Conservation (phyloP, 306 rosid genomes). For the Heteromeles arbutifolia region DNA sequence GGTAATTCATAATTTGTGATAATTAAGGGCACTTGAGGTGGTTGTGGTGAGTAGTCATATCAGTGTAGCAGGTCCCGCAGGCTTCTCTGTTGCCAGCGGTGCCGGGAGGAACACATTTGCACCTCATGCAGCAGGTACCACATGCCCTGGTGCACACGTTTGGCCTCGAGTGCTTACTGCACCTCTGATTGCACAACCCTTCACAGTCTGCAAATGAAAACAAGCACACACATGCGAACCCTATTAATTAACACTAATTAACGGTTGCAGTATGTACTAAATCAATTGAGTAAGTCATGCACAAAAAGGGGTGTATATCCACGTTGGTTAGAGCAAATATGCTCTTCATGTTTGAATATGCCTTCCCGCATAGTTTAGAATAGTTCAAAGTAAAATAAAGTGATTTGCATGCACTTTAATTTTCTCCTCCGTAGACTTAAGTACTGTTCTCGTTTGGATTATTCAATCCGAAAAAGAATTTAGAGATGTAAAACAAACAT, state of each 20-base stretch:
- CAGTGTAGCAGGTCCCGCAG: slow-evolving; percentile 37
- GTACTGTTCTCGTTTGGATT: too few relatives aligned
- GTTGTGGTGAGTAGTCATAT: slow-evolving; percentile 41
- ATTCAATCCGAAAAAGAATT: too few relatives aligned
- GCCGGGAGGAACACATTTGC: slow-evolving; percentile 46
- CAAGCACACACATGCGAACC: neutral
- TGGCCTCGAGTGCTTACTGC: slow-evolving; percentile 35
- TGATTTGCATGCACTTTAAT: too few relatives aligned
- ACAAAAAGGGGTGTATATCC: neutral
- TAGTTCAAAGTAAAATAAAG: too few relatives aligned
- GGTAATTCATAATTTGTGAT: slow-evolving; percentile 4
- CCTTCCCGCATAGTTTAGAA: neutral
- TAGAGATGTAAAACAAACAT: too few relatives aligned
- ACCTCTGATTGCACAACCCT: slow-evolving; percentile 18
- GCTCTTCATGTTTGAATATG: too few relatives aligned
- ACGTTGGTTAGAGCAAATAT: neutral
- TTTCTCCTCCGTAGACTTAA: too few relatives aligned
- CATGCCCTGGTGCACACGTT: slow-evolving; percentile 34
- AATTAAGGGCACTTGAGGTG: slow-evolving; percentile 32
- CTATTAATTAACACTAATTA: neutral
- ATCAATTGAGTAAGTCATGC: neutral
- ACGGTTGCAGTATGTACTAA: neutral
- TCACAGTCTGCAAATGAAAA: slow-evolving; percentile 18
- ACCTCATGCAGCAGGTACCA: slow-evolving; percentile 35
- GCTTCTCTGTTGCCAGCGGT: slow-evolving; percentile 35